phyloP scores from a whole-genome alignment of 2,329 filamentous ascomycete species.

The Fusarium paranaense region DNA sequence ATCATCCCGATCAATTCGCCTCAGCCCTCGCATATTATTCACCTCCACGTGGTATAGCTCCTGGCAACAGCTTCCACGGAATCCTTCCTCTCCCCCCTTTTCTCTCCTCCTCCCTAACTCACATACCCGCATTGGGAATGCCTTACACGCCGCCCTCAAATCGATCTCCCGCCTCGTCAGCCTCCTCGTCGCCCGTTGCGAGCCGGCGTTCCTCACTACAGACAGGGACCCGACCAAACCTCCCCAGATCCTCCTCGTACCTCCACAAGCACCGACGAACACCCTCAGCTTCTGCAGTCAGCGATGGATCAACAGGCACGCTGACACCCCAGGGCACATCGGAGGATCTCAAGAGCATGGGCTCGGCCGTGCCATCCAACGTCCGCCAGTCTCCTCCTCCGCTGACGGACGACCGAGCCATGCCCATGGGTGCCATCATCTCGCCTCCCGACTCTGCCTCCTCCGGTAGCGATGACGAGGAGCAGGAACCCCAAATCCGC shows the following conservation, averaged over 20 bases:
- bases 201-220: slow-evolving; percentile 71
- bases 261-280: slow-evolving; percentile 72
- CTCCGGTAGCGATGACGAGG: slow-evolving; percentile 89
- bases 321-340: slow-evolving; percentile 63
- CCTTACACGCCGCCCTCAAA: slow-evolving; percentile 87
- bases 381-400: slow-evolving; percentile 88
- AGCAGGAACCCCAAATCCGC: slow-evolving; percentile 64
- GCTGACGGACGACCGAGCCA: slow-evolving; percentile 75
- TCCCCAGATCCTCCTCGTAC: slow-evolving; percentile 75
- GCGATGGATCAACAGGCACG: slow-evolving; percentile 48
- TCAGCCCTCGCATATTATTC: slow-evolving; percentile 17
- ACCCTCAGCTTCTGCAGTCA: slow-evolving; percentile 55
- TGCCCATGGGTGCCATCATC: slow-evolving; percentile 86
- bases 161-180: slow-evolving; percentile 71
- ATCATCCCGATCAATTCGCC: slow-evolving; percentile 15
- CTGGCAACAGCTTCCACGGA: slow-evolving; percentile 39
- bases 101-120: slow-evolving; percentile 19
- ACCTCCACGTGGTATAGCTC: slow-evolving; percentile 36
- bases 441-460: slow-evolving; percentile 89
- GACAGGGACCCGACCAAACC: slow-evolving; percentile 60
- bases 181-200: slow-evolving; percentile 65
- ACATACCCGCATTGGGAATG: slow-evolving; percentile 67
- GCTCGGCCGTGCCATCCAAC: slow-evolving; percentile 54
- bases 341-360: slow-evolving; percentile 61
- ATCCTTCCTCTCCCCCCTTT: slow-evolving; percentile 20